phyloP scores from a whole-genome alignment of 164 flowering plant genomes.

The Taxillus chinensis region DNA sequence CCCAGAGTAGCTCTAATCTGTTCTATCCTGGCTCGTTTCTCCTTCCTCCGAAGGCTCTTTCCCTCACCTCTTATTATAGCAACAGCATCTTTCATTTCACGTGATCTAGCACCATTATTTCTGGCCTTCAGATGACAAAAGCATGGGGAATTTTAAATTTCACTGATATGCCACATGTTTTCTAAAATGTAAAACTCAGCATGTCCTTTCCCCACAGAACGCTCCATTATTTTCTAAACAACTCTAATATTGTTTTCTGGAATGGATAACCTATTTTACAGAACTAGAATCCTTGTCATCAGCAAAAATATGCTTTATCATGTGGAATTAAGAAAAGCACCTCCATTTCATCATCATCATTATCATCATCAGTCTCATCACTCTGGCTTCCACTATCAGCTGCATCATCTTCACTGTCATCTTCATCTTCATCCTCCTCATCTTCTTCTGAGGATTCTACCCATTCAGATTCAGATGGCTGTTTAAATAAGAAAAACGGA shows the following conservation, averaged over 20 bases:
- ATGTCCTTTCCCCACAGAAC: no score
- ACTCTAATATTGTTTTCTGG: no score
- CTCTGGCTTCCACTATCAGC: constrained; percentile 28
- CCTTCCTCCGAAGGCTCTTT: constrained; percentile 78
- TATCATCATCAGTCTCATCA: constrained; percentile 58
- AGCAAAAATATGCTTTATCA: not conserved
- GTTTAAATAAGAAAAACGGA: not conserved
- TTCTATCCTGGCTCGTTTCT: constrained; percentile 82
- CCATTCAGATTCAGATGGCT: constrained; percentile 97
- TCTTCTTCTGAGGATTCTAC: constrained; percentile 81
- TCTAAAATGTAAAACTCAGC: no score
- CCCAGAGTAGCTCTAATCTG: constrained; percentile 97
- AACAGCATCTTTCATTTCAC: constrained; percentile 69
- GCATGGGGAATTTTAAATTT: no score
- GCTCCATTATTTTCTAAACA: no score
- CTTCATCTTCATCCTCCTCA: constrained; percentile 60
- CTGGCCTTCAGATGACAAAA: constrained; percentile 22
- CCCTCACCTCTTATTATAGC: constrained; percentile 75
- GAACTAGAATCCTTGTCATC: no score
- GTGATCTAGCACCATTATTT: constrained; percentile 27
- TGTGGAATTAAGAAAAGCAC: constrained; percentile 18
- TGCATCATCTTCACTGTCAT: constrained; percentile 34
- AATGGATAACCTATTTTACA: no score
- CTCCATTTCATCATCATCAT: constrained; percentile 27
- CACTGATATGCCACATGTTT: no score